phyloP scores from a whole-genome alignment of 805 yeast species.

The Saturnispora hagleri region DNA sequence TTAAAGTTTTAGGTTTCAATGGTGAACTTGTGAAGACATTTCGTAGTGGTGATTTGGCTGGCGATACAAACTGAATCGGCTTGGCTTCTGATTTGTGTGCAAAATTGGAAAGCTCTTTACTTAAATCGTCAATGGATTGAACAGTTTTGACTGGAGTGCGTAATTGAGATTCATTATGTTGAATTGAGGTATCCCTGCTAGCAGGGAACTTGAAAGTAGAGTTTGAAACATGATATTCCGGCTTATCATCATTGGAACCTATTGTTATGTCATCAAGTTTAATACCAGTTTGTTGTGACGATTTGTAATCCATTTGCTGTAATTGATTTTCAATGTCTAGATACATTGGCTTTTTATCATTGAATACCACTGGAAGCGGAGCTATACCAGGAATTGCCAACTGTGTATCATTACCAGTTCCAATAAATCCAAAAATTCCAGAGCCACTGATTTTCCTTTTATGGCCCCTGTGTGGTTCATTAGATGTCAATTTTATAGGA shows the following conservation, averaged over 20 bases:
- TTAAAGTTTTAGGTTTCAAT: slow-evolving; percentile 5
- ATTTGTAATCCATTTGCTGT: slow-evolving; percentile 16
- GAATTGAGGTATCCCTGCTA: slow-evolving; percentile 1
- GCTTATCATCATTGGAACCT: not conserved
- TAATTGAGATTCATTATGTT: slow-evolving; percentile 6
- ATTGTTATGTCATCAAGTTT: slow-evolving; percentile 3
- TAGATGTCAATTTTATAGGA: not conserved
- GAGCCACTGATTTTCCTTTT: slow-evolving; percentile 65
- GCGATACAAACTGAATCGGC: slow-evolving; percentile 5
- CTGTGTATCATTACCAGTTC: slow-evolving; percentile 45
- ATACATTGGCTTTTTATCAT: slow-evolving; percentile 24
- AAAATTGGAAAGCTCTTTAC: slow-evolving; percentile 4
- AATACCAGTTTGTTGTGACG: slow-evolving; percentile 2
- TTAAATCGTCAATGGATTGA: slow-evolving; percentile 3
- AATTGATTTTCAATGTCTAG: slow-evolving; percentile 21
- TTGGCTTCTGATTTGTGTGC: slow-evolving; percentile 8
- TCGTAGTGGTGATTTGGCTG: slow-evolving; percentile 6
- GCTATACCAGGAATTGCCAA: slow-evolving; percentile 47
- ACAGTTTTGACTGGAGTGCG: slow-evolving; percentile 5
- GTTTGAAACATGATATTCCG: slow-evolving; percentile 4
- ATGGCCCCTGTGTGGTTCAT: slow-evolving; percentile 30
- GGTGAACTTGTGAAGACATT: slow-evolving; percentile 11
- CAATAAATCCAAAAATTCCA: slow-evolving; percentile 66
- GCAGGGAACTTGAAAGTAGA: slow-evolving; percentile 5
- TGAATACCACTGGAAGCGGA: slow-evolving; percentile 16